These are phyloP conservation scores for Neonothopanus nambi DNA, from an alignment of 1,284 basidiomycete species.

Conservation along the genomic window DNA sequence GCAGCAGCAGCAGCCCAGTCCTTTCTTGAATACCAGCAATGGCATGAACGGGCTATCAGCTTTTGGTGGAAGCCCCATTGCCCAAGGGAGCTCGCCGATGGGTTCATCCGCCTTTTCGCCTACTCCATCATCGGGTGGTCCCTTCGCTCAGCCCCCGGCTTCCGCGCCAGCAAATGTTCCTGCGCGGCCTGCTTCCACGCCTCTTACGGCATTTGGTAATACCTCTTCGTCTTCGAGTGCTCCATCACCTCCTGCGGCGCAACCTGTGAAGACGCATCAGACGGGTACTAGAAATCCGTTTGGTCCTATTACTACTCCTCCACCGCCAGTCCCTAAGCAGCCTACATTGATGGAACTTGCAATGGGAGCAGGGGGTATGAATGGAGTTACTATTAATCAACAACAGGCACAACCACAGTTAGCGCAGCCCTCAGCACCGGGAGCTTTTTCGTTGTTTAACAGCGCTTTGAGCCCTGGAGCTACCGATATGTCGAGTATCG, in stretches of 20 bases:
- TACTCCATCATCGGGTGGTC: conserved; percentile 14
- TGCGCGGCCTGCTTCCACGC: conserved; percentile 68
- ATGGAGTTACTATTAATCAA: conserved; percentile 19
- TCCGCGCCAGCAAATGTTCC: conserved; percentile 32
- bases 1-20: conserved; percentile 15
- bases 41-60: too few relatives aligned
- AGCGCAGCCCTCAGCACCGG: conserved; percentile 17
- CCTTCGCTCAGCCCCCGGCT: conserved; percentile 16
- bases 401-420: conserved; percentile 29
- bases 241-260: conserved; percentile 44
- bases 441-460: conserved; percentile 37
- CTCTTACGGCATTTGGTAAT: conserved; percentile 43
- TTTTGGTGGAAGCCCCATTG: conserved; percentile 4
- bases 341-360: conserved; percentile 84
- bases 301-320: conserved; percentile 69
- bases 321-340: conserved; percentile 70
- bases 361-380: conserved; percentile 40
- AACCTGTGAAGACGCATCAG: conserved; percentile 81
- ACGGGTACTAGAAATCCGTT: conserved; percentile 97
- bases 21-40: conserved; percentile 11
- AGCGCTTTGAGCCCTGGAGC: conserved; percentile 43
- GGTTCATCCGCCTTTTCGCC: conserved; percentile 22
- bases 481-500: conserved; percentile 63
- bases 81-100: conserved; percentile 13
- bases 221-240: conserved; percentile 24